Percentiles rank a stretch among this genome's conserved stretches.
Conservation (phyloP, 1,139 yeast species). For the Saccharomyces hybrid region DNA sequence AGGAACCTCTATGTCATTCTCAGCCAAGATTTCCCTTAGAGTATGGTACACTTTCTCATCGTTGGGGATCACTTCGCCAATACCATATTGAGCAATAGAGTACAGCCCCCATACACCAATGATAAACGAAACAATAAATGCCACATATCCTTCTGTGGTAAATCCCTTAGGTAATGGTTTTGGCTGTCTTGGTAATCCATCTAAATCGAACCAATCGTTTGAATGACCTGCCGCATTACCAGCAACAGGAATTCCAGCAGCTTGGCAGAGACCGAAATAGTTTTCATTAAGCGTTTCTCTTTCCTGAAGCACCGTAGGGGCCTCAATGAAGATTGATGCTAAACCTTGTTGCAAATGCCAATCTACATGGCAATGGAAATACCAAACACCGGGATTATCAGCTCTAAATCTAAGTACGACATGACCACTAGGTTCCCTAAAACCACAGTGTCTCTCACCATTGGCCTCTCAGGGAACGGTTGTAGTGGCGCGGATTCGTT, state of each 20-base stretch:
- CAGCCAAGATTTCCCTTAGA: conserved; percentile 12
- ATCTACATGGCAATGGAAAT: conserved; percentile 76
- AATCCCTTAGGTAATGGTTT: conserved; percentile 59
- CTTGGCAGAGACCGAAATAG: conserved; percentile 43
- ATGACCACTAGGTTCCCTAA: conserved; percentile 60
- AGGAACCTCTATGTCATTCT: conserved; percentile 6
- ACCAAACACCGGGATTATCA: conserved; percentile 78
- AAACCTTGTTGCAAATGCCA: conserved; percentile 78
- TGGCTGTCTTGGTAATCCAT: conserved; percentile 51
- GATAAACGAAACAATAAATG: conserved; percentile 49
- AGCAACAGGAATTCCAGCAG: conserved; percentile 37
- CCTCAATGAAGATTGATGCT: conserved; percentile 59
- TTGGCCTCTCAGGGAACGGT: conserved; percentile 51
- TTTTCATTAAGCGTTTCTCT: conserved; percentile 40
- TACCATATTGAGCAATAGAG: conserved; percentile 52
- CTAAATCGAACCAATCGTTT: conserved; percentile 45
- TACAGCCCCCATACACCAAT: conserved; percentile 52
- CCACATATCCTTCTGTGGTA: conserved; percentile 60
- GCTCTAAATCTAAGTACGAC: conserved; percentile 62
- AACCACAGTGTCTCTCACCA: conserved; percentile 57
- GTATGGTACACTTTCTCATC: conserved; percentile 30
- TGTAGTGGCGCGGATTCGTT: conserved; percentile 39
- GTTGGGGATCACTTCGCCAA: conserved; percentile 48
- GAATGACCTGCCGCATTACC: conserved; percentile 71
- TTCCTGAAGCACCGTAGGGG: conserved; percentile 47